Evolutionary conservation across 1,139 yeast genomes (phyloP), one percentile per base, ranked within the genome.

Genomic region (Kodamaea alishanica): DNA sequence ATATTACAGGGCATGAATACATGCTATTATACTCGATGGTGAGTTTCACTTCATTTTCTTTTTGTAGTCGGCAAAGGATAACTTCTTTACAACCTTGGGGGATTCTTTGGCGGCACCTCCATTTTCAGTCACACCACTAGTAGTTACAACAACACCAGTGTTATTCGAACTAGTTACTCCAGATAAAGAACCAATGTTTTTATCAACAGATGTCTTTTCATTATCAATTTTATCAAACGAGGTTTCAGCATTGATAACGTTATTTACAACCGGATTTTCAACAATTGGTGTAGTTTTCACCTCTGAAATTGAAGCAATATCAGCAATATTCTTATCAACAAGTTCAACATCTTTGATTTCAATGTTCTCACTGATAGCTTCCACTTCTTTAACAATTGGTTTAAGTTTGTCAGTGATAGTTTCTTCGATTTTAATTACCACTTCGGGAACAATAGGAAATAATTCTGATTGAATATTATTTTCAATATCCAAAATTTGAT

Each of bases 41-140:
- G 20, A 15, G 3, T 15, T 15, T 49, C 46, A 66, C 51, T 75
- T 77, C 71, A 75, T 79, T 60, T 81, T 83, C 65, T 79, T 82
- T 58, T 81, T 81, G 59, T 86, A 86, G 55, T 86, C 95, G 1
- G 95, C 95, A 61, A 87, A 81, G 27, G 90, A 83, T 44, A 86
- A 65, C 59, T 85, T 84, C 66, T 86, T 86, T 47, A 73, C 77
- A 7, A 67, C 58, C 30, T 58, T 57, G 5, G 56, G 47, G 9
- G 57, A 47, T 35, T 51, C 46, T 2, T 38, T 31, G 3, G 38
- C 32, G 5, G 35, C 12, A 12, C 28, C 33, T 3, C 39, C 37
- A n/a, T 44, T 51, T n/a, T 46, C 48, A 7, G 45, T 46, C 5
- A 45, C 43, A 24, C 28, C 33, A 9, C 30, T 34, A 11, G 24